These are phyloP conservation scores for Streptanthus diversifolius DNA, from an alignment of 345 rosid species.

Conservation along the genomic window DNA sequence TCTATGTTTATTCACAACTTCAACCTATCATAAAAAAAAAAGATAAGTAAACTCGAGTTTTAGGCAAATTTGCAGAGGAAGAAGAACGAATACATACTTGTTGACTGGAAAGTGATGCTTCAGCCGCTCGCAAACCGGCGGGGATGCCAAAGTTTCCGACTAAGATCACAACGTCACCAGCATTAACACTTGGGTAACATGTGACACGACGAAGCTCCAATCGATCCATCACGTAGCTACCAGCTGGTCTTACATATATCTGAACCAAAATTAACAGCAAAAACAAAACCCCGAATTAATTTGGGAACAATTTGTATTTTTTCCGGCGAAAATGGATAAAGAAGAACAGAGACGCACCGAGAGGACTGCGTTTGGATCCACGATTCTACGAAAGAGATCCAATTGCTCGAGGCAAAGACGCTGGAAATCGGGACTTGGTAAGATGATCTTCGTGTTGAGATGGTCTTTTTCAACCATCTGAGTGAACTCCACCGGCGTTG, in stretches of 20 bases:
- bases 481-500: slow-evolving; percentile 66
- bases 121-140: slow-evolving; percentile 74
- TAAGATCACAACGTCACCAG: slow-evolving; percentile 57
- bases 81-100: slow-evolving; percentile 43
- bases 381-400: slow-evolving; percentile 73
- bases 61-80: not conserved
- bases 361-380: slow-evolving; percentile 64
- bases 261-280: slow-evolving; percentile 11
- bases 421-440: slow-evolving; percentile 80
- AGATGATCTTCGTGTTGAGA: slow-evolving; percentile 48
- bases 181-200: slow-evolving; percentile 48
- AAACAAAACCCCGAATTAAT: too few species aligned
- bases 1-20: slow-evolving; percentile 52
- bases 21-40: slow-evolving; percentile 45
- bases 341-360: slow-evolving; percentile 44
- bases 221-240: slow-evolving; percentile 92
- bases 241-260: slow-evolving; percentile 93
- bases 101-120: slow-evolving; percentile 73
- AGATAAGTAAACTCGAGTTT: not conserved
- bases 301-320: not conserved
- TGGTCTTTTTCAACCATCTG: slow-evolving; percentile 59
- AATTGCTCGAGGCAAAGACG: slow-evolving; percentile 75
- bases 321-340: not conserved
- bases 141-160: slow-evolving; percentile 74
- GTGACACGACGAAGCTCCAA: slow-evolving; percentile 77